phyloP scores from a whole-genome alignment of 305 asterid species.

The Fraxinus sp. region DNA sequence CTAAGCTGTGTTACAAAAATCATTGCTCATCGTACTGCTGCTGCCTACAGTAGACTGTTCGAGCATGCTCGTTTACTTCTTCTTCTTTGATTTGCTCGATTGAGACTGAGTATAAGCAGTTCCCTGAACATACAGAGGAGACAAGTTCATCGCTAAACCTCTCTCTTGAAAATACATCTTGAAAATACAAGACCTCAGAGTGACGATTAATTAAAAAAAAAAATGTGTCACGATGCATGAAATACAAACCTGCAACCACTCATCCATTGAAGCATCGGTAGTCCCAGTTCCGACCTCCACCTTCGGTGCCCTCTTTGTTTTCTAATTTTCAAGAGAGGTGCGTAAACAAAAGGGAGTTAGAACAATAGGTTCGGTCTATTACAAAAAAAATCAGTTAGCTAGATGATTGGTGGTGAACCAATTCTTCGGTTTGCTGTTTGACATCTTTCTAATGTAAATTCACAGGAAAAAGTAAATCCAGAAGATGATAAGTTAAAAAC shows the following conservation, averaged over 20 bases:
- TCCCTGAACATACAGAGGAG: conserved; percentile 46
- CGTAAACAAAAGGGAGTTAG: neutral
- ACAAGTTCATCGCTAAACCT: neutral
- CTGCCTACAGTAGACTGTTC: conserved; percentile 9
- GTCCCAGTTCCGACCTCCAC: conserved; percentile 95
- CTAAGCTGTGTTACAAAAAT: conserved; percentile 23
- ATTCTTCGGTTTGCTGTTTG: neutral
- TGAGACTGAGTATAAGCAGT: conserved; percentile 72
- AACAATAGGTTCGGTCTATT: neutral
- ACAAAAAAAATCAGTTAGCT: neutral
- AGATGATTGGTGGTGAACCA: neutral
- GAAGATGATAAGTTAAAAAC: neutral
- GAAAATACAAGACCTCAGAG: neutral
- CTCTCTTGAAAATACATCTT: too few species aligned
- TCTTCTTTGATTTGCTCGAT: conserved; percentile 76
- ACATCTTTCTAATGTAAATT: neutral
- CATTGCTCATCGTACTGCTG: conserved; percentile 22
- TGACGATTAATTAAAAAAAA: too few species aligned
- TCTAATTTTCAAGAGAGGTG: conserved; percentile 36
- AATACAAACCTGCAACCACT: conserved; percentile 92
- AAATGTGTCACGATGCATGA: neutral
- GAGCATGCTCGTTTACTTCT: conserved; percentile 49
- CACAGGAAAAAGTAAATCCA: neutral
- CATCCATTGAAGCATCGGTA: conserved; percentile 80
- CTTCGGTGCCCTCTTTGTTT: conserved; percentile 86